Conservation (phyloP, 108 stramenopile species). For the Asterionellopsis glacialis region DNA sequence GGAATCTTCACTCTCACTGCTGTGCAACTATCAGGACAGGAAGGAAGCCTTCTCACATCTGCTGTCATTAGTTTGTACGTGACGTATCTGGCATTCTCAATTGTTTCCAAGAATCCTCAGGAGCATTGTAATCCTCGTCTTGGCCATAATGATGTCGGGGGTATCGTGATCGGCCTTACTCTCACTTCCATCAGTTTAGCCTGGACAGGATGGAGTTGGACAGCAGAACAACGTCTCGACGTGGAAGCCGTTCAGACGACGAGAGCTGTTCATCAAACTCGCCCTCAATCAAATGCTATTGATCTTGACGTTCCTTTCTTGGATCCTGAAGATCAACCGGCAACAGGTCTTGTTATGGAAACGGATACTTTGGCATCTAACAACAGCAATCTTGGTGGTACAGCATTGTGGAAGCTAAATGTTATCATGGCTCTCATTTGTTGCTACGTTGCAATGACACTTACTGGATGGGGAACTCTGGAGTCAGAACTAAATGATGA, state of each 20-base stretch:
- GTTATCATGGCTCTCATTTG: constrained; percentile 70
- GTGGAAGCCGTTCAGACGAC: constrained; percentile 25
- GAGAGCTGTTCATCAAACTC: constrained; percentile 21
- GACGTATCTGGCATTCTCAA: constrained; percentile 77
- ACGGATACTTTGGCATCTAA: constrained; percentile 16
- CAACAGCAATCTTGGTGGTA: constrained; percentile 7
- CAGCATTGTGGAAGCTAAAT: constrained; percentile 83
- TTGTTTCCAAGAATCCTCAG: constrained; percentile 81
- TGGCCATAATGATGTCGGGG: constrained; percentile 63
- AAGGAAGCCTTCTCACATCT: constrained; percentile 87
- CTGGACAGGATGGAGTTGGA: constrained; percentile 83
- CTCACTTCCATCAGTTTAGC: constrained; percentile 74
- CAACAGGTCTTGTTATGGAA: constrained; percentile 58
- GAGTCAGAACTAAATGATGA: constrained; percentile 29
- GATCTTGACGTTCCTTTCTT: constrained; percentile 77
- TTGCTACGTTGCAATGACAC: constrained; percentile 88
- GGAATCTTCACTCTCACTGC: constrained; percentile 64
- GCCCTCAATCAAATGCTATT: constrained; percentile 1
- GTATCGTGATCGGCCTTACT: constrained; percentile 68
- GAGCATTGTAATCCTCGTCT: constrained; percentile 79
- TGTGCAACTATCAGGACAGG: constrained; percentile 58
- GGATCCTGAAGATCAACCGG: constrained; percentile 55
- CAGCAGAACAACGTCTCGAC: constrained; percentile 40
- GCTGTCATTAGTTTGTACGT: constrained; percentile 79
- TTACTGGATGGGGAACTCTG: constrained; percentile 91